Percentiles rank a stretch among this genome's conserved stretches.
Conservation (phyloP, 2,329 filamentous ascomycete species). For the Beauveria sp. region DNA sequence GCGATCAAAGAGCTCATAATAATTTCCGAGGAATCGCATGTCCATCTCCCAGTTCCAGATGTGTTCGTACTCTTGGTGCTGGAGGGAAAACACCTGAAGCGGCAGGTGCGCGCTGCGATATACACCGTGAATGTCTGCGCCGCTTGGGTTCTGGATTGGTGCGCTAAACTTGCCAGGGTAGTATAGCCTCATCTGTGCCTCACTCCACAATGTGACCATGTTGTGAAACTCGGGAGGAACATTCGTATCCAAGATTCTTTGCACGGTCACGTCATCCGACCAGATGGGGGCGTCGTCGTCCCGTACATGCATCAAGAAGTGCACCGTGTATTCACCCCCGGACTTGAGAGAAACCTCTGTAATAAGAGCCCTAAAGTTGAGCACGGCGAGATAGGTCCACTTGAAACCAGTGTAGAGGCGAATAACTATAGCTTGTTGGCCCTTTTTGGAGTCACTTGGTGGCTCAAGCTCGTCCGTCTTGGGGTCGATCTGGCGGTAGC, state of each 20-base stretch:
- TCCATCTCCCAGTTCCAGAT: conserved; percentile 70
- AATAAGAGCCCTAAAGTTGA: conserved; percentile 76
- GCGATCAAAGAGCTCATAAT: conserved; percentile 66
- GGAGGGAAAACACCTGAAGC: conserved; percentile 55
- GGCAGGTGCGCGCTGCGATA: conserved; percentile 59
- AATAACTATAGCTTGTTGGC: conserved; percentile 67
- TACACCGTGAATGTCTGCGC: conserved; percentile 57
- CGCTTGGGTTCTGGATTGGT: conserved; percentile 51
- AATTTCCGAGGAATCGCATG: conserved; percentile 56
- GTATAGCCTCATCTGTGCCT: conserved; percentile 72
- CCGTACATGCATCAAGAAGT: conserved; percentile 80
- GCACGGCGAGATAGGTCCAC: conserved; percentile 68
- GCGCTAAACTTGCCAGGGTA: conserved; percentile 67
- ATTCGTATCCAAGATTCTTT: conserved; percentile 59
- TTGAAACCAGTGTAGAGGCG: conserved; percentile 73
- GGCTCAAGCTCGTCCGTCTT: conserved; percentile 29
- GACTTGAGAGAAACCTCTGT: conserved; percentile 70
- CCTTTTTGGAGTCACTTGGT: conserved; percentile 29
- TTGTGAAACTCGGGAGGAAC: conserved; percentile 68
- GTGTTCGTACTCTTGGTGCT: conserved; percentile 57
- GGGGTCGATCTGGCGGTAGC: conserved; percentile 41
- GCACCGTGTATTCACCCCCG: conserved; percentile 73
- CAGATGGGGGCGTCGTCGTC: conserved; percentile 73
- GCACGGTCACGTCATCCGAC: conserved; percentile 67
- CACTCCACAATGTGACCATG: conserved; percentile 77